Conservation (phyloP, 108 stramenopile species). For the Chaetoceros tenuissimus region DNA sequence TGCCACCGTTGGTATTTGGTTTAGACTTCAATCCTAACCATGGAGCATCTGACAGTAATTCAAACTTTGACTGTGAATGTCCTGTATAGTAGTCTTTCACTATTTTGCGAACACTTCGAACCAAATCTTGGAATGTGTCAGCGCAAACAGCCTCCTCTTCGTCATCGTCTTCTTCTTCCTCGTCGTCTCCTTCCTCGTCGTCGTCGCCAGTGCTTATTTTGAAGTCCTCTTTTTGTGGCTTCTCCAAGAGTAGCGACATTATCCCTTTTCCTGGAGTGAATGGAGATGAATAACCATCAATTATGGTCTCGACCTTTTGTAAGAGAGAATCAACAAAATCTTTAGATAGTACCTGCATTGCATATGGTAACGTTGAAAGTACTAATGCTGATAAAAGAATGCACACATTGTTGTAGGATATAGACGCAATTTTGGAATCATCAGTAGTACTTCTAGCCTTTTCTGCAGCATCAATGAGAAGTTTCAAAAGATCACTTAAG, state of each 20-base stretch:
- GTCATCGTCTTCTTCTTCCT: conserved; percentile 52
- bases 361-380: conserved; percentile 3
- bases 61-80: conserved; percentile 31
- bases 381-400: conserved; percentile 16
- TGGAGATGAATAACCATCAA: conserved; percentile 35
- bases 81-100: conserved; percentile 3
- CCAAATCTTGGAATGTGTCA: conserved; percentile 74
- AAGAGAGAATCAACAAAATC: background rate
- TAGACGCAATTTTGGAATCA: conserved; percentile 2
- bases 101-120: conserved; percentile 34
- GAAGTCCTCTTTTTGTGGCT: conserved; percentile 29
- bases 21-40: conserved; percentile 42
- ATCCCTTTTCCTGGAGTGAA: conserved; percentile 60
- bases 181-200: conserved; percentile 56
- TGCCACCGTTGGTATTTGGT: conserved; percentile 1
- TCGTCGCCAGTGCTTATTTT: conserved; percentile 25
- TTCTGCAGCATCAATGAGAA: conserved; percentile 28
- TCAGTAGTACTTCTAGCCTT: conserved; percentile 5
- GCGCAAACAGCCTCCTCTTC: conserved; percentile 43
- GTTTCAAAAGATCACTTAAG: conserved; percentile 25
- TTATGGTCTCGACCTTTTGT: conserved; percentile 11
- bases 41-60: conserved; percentile 52
- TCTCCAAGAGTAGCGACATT: conserved; percentile 47
- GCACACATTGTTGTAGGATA: background rate
- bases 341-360: background rate